phyloP scores from a whole-genome alignment of 345 rosid genomes.

The Trapa bicornis region DNA sequence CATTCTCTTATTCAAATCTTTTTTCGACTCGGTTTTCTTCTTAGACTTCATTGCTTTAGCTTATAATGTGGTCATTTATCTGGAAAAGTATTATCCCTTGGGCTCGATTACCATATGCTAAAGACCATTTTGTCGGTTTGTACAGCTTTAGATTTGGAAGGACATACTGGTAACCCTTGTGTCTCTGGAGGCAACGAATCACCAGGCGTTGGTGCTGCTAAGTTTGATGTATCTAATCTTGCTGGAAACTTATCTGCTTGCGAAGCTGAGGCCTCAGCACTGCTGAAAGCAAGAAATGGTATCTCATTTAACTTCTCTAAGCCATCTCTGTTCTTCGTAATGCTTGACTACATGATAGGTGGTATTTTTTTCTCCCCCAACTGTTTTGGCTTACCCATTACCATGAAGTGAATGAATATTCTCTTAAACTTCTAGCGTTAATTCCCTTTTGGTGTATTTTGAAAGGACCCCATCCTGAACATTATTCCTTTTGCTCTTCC shows the following conservation, averaged over 20 bases:
- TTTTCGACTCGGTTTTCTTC: background rate
- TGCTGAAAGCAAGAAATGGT: constrained; percentile 29
- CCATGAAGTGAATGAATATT: background rate
- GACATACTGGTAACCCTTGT: constrained; percentile 21
- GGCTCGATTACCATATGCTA: background rate
- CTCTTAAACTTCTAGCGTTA: background rate
- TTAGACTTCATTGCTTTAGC: background rate
- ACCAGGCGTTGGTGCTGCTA: constrained; percentile 10
- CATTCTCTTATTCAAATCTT: background rate
- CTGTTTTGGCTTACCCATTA: background rate
- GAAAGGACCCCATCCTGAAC: background rate
- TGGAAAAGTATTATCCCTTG: background rate
- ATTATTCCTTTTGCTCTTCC: background rate
- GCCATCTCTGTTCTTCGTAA: background rate
- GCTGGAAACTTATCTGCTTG: constrained; percentile 38
- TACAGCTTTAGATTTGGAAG: constrained; percentile 17
- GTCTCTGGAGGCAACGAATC: constrained; percentile 25
- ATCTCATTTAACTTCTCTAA: background rate
- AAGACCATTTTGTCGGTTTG: constrained; percentile 1
- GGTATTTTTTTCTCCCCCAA: background rate
- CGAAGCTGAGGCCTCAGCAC: constrained; percentile 22
- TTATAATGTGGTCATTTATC: background rate
- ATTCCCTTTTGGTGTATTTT: background rate
- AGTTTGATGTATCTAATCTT: constrained; percentile 14
- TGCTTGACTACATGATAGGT: background rate